Base-by-base conservation (phyloP, 2,329 filamentous ascomycete genomes). In the Phaeosphaeriaceae sp. region DNA sequence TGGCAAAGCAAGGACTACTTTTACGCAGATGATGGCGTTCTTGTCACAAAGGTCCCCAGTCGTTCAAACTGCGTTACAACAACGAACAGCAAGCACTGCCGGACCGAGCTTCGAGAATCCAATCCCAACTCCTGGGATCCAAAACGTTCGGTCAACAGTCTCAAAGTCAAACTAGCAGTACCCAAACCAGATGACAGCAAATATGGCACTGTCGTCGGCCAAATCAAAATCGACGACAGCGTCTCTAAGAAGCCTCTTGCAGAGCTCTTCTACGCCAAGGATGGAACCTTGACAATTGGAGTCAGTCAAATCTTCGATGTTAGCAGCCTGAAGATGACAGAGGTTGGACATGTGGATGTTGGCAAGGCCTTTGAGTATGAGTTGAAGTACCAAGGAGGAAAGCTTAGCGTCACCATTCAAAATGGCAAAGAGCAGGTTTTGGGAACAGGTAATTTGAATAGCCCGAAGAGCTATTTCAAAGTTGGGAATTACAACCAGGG, bases 41-140 rank as follows among this genome's bases (percentile, higher is more conserved):
- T 77, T 1, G 70, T 76, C 17, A 71, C 76, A 64, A 74, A 72
- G 58, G 75, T 77, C 1, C 72, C 74, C 1, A 73, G 74, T 7
- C 70, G 68, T 8, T 56, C 70, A 1, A 60, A 56, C 6, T 77
- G 74, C 50, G 74, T 76, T 6, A 76, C 67, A 2, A 77, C 76
- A 0, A 52, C 66, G 1, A 68, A 75, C 61, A 76, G 73, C 58
- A 47, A 70, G 37, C 75, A 78, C 54, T 77, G 76, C 56, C 75
- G 74, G 21, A 76, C 72, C 8, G 76, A 78, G 56, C 61, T 78
- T 11, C 74, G 74, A 15, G 76, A 78, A 61, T 48, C 42, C 13
- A 59, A 42, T 23, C 60, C 60, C 2, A 42, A 40, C 7, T 73
- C 72, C 1, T 63, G 74, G 74, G 59, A 66, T 35, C 72, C 74